A percentile compares a stretch with the other conserved stretches of the same genome.
These are phyloP conservation scores for Tolypocladium album DNA, from an alignment of 2,329 filamentous ascomycete species.

Conservation along the genomic window DNA sequence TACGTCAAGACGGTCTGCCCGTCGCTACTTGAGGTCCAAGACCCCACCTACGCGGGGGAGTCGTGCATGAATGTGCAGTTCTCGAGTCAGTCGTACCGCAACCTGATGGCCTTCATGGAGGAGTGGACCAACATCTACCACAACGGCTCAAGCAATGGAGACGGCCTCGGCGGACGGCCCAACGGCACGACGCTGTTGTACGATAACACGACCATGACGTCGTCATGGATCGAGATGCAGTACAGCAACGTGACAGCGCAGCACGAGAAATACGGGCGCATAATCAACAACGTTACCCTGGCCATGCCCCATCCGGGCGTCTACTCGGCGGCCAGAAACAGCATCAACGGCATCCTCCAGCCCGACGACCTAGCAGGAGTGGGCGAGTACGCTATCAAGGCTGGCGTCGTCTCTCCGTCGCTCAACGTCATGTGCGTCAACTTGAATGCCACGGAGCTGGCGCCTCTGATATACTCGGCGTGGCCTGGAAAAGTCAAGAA, in stretches of 20 bases:
- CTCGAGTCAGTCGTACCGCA: slow-evolving; percentile 59
- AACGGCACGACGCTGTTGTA: slow-evolving; percentile 51
- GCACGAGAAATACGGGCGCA: slow-evolving; percentile 38
- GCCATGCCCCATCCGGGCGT: slow-evolving; percentile 67
- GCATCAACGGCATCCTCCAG: slow-evolving; percentile 57
- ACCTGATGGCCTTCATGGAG: slow-evolving; percentile 50
- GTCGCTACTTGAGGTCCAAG: slow-evolving; percentile 43
- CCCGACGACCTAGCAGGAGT: slow-evolving; percentile 53
- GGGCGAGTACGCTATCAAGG: slow-evolving; percentile 57
- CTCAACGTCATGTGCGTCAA: slow-evolving; percentile 67
- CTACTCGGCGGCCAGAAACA: slow-evolving; percentile 50
- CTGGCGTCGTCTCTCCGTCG: slow-evolving; percentile 58
- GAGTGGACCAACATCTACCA: slow-evolving; percentile 41
- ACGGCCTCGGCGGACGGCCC: slow-evolving; percentile 38
- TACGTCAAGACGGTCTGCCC: slow-evolving; percentile 48
- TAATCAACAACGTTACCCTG: slow-evolving; percentile 67
- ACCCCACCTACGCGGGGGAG: slow-evolving; percentile 26
- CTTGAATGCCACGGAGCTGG: slow-evolving; percentile 46
- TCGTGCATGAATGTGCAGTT: slow-evolving; percentile 62
- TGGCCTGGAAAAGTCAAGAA: slow-evolving; percentile 39
- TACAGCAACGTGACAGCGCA: slow-evolving; percentile 39
- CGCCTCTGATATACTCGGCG: slow-evolving; percentile 50
- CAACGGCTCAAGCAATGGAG: slow-evolving; percentile 29
- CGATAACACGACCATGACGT: slow-evolving; percentile 62
- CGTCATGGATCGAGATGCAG: slow-evolving; percentile 54